Evolutionary conservation across 345 rosid species (phyloP).

Genomic region (Lepidium aucheri): DNA sequence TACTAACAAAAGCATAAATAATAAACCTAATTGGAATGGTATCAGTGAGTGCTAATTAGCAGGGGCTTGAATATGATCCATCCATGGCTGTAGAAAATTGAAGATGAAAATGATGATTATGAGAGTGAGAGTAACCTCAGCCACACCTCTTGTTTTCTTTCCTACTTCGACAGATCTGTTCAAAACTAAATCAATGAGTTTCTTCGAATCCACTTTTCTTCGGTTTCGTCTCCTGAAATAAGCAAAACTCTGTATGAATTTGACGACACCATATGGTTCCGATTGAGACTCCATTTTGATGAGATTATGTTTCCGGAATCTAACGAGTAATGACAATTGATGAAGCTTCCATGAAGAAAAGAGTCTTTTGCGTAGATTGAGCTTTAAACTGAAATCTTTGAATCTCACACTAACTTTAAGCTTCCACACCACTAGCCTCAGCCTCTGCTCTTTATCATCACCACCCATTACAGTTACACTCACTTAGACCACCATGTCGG

Average conservation of each 20-base stretch:
- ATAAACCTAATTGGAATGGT: neutral
- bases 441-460: neutral
- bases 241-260: neutral
- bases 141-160: neutral
- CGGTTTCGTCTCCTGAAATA: neutral
- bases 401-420: conserved; percentile 8
- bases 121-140: neutral
- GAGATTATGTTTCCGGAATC: conserved; percentile 17
- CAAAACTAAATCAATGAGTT: neutral
- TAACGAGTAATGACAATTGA: neutral
- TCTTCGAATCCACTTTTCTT: neutral
- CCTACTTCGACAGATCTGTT: neutral
- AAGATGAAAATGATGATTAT: neutral
- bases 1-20: neutral
- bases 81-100: neutral
- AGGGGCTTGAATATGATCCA: neutral
- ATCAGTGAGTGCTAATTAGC: too few species aligned
- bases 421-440: conserved; percentile 5
- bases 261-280: neutral
- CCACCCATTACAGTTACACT: neutral
- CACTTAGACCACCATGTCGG: neutral
- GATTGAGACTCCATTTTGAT: conserved; percentile 15
- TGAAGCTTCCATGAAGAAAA: conserved; percentile 16
- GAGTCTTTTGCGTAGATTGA: conserved; percentile 1
- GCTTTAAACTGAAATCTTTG: neutral